Evolutionary conservation across 345 rosid genomes (phyloP).

Genomic region (Citrus medica): DNA sequence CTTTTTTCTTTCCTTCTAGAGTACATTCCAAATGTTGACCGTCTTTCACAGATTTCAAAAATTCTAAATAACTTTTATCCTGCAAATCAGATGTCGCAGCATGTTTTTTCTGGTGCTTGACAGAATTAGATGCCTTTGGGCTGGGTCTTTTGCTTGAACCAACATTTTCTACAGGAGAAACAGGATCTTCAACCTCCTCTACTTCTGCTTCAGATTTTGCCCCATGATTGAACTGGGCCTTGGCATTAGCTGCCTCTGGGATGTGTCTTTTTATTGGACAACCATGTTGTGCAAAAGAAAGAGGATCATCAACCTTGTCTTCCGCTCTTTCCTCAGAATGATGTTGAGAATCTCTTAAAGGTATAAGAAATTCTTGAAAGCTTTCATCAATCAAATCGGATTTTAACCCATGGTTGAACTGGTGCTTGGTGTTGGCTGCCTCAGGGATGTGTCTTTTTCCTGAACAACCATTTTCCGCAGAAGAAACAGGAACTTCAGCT

Average conservation of each 20-base stretch:
- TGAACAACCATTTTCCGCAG: not conserved
- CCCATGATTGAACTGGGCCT: too few relatives aligned
- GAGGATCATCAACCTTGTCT: slow-evolving; percentile 12
- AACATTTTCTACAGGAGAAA: slow-evolving; percentile 1
- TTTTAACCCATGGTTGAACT: slow-evolving; percentile 15
- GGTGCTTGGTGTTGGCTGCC: not conserved
- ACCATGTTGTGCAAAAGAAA: not conserved
- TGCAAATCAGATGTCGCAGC: not conserved
- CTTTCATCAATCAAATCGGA: slow-evolving; percentile 23
- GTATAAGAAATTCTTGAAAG: slow-evolving; percentile 17
- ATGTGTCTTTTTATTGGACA: not conserved
- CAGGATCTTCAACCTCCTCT: slow-evolving; percentile 14
- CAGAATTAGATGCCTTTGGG: slow-evolving; percentile 2
- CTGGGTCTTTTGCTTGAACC: not conserved
- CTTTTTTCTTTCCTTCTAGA: slow-evolving; percentile 20
- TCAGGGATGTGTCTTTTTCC: slow-evolving; percentile 3
- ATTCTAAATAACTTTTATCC: slow-evolving; percentile 28
- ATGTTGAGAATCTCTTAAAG: too few relatives aligned
- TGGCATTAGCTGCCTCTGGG: not conserved
- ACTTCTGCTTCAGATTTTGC: not conserved
- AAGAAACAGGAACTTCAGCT: slow-evolving; percentile 10
- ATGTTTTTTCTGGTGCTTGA: slow-evolving; percentile 6
- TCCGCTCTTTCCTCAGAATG: not conserved
- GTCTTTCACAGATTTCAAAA: slow-evolving; percentile 15
- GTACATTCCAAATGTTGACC: slow-evolving; percentile 1